These are phyloP conservation scores for Ceratocystis huliohia DNA, from an alignment of 2,329 filamentous ascomycete genomes.

Conservation along the genomic window DNA sequence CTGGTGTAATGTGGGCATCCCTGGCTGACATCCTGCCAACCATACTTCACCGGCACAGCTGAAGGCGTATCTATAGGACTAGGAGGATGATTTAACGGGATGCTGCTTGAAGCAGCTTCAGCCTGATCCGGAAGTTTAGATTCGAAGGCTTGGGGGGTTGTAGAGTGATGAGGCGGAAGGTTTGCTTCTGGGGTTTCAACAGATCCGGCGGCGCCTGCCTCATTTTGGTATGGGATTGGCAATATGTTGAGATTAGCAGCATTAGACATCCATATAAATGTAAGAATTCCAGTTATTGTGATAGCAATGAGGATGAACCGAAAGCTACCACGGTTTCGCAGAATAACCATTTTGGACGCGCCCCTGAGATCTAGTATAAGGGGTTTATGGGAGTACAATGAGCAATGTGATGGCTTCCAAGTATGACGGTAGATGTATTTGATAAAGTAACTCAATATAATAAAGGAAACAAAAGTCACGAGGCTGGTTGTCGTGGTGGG, in stretches of 20 bases:
- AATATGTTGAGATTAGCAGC: neutral
- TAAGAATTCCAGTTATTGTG: constrained; percentile 8
- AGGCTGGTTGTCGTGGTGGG: neutral
- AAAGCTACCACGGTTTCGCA: constrained; percentile 2
- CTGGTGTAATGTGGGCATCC: constrained; percentile 20
- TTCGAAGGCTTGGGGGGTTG: neutral
- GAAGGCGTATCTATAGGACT: neutral
- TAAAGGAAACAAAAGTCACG: neutral
- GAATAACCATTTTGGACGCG: neutral
- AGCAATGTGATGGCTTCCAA: neutral
- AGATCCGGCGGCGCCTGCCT: neutral
- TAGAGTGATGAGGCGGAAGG: neutral
- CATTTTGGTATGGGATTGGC: neutral
- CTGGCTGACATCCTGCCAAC: constrained; percentile 5
- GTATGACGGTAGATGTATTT: neutral
- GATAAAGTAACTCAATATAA: neutral
- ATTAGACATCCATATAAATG: neutral
- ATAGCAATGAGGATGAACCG: constrained; percentile 5
- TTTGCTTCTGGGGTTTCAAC: neutral
- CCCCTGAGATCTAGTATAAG: neutral
- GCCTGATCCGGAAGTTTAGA: neutral
- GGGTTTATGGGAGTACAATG: neutral
- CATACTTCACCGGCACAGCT: constrained; percentile 5
- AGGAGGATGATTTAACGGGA: neutral
- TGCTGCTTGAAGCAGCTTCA: neutral